These are phyloP conservation scores for Coemansia asiatica DNA, from an alignment of 192 early-diverging fungal genomes.

Conservation along the genomic window DNA sequence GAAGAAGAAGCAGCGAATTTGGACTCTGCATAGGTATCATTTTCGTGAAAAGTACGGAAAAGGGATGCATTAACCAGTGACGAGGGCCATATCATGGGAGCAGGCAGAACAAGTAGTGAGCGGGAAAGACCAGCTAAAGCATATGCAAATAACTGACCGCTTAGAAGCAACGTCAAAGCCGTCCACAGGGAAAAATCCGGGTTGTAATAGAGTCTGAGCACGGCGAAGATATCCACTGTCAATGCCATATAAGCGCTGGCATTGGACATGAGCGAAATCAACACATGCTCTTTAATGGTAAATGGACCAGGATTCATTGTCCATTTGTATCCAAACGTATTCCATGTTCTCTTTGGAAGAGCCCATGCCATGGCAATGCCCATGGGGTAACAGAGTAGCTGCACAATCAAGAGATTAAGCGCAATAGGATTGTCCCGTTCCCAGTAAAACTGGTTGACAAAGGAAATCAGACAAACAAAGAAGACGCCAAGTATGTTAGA, in stretches of 20 bases:
- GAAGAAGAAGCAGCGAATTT: background rate
- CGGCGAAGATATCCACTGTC: slow-evolving; percentile 72
- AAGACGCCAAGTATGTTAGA: slow-evolving; percentile 68
- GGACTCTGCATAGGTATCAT: slow-evolving; percentile 4
- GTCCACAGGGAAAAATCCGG: slow-evolving; percentile 64
- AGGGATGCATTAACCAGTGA: slow-evolving; percentile 75
- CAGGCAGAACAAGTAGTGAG: slow-evolving; percentile 76
- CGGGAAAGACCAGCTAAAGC: slow-evolving; percentile 73
- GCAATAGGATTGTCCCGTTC: slow-evolving; percentile 82
- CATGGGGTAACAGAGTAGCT: slow-evolving; percentile 74
- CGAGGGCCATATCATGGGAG: slow-evolving; percentile 87
- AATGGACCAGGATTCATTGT: slow-evolving; percentile 81
- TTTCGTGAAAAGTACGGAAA: slow-evolving; percentile 76
- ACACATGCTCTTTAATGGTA: slow-evolving; percentile 85
- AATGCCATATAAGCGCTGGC: slow-evolving; percentile 69
- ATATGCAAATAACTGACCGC: slow-evolving; percentile 67
- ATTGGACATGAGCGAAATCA: slow-evolving; percentile 80
- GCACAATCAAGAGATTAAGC: slow-evolving; percentile 68
- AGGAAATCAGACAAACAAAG: slow-evolving; percentile 65
- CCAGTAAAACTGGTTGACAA: slow-evolving; percentile 80
- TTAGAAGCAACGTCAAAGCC: slow-evolving; percentile 66
- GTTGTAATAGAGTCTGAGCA: slow-evolving; percentile 67
- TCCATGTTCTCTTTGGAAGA: slow-evolving; percentile 59
- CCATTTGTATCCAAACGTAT: slow-evolving; percentile 58
- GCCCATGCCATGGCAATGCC: slow-evolving; percentile 66